phyloP scores from a whole-genome alignment of 2,329 filamentous ascomycete genomes.

The Blastomyces emzantsi region DNA sequence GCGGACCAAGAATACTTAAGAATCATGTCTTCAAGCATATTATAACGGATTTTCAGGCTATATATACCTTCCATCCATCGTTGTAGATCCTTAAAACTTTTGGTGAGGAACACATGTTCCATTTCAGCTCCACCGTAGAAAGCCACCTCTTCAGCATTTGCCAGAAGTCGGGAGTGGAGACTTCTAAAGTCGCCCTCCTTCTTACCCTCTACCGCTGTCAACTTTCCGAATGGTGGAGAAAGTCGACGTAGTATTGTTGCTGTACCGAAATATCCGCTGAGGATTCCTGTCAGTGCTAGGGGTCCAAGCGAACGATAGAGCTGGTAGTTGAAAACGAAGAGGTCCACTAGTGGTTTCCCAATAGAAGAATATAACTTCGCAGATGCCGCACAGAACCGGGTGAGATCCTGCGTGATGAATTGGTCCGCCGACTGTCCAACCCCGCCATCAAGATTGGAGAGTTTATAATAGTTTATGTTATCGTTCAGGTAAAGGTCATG shows the following conservation, averaged over 20 bases:
- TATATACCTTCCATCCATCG: constrained; percentile 99
- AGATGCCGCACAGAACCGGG: constrained; percentile 85
- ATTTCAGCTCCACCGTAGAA: constrained; percentile 96
- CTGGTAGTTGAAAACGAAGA: constrained; percentile 97
- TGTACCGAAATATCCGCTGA: constrained; percentile 90
- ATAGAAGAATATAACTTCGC: constrained; percentile 91
- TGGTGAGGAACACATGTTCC: constrained; percentile 85
- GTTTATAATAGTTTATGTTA: constrained; percentile 91
- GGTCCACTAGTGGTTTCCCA: constrained; percentile 95
- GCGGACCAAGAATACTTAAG: constrained; percentile 98
- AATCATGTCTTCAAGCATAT: constrained; percentile 97
- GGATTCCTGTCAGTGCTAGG: constrained; percentile 70
- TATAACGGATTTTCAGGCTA: constrained; percentile 94
- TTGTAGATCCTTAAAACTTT: constrained; percentile 85
- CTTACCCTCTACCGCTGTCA: constrained; percentile 91
- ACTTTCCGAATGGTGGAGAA: constrained; percentile 90
- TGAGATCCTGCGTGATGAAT: constrained; percentile 95
- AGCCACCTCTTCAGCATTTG: constrained; percentile 94
- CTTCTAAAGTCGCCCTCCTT: constrained; percentile 93
- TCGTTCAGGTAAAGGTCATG: constrained; percentile 95
- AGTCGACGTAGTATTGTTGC: constrained; percentile 79
- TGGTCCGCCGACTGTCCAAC: constrained; percentile 89
- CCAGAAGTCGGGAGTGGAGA: constrained; percentile 82
- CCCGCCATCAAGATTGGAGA: constrained; percentile 85
- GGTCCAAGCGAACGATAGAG: constrained; percentile 86